Evolutionary conservation across 2,329 filamentous ascomycete genomes (phyloP), one percentile per base, ranked within the genome.

Genomic region (Tolypocladium inflatum): DNA sequence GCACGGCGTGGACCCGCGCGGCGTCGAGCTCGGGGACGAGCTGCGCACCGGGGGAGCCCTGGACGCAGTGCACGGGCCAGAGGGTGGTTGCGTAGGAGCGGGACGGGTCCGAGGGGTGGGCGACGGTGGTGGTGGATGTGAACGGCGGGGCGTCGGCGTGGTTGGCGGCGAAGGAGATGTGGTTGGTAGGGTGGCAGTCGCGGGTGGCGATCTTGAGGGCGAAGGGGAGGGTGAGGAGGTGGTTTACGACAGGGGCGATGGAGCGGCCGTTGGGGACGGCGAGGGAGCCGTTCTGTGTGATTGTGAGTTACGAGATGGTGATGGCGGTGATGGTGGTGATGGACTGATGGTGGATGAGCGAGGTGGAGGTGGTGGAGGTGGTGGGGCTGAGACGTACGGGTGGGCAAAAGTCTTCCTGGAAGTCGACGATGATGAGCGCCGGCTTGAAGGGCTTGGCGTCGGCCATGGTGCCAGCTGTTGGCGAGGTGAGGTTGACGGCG

Each of bases 361-460:
- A 21, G 41, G 55, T 33, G 39, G 30, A 23, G 37, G 30, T 21
- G 48, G 23, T 41, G 56, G 56, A 15, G 53, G n/a, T 15, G 9
- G 21, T n/a, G 19, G 21, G 38, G 51, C 2, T 15, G 5, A 30
- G 6, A 52, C 57, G 23, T 37, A 94, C 91, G 15, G 92, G 91
- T 59, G 90, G 89, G 72, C 91, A 96, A 72, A 97, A 97, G 76
- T 97, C 93, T 72, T 97, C 88, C 74, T 97, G 94, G 68, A 96
- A 80, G 73, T 97, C 92, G 56, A 96, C 87, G 13, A 96, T 81
- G 54, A 96, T 73, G 30, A 85, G 73, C 2, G 81, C 81, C 4
- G 82, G 78, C 55, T 68, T 74, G 60, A 80, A 81, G 5, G 60
- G 19, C 5, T n/a, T 55, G 19, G 26, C 48, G 48, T 53, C 37